phyloP scores from a whole-genome alignment of 108 stramenopile species.

The Cyclotella distinguenda region DNA sequence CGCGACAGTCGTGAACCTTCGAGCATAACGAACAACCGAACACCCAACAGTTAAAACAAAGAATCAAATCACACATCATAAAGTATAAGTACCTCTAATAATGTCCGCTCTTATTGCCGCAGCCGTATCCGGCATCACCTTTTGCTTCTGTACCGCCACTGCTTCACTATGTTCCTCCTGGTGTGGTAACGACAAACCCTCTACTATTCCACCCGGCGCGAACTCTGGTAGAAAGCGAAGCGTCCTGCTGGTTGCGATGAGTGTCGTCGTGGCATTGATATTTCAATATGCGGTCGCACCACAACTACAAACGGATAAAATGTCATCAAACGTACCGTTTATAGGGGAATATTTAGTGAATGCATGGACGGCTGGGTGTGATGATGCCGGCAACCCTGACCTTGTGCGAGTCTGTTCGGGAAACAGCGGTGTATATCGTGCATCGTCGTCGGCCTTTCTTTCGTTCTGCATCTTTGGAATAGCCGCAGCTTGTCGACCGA shows the following conservation, averaged over 20 bases:
- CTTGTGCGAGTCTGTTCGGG: conserved; percentile 67
- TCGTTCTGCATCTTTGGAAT: conserved; percentile 74
- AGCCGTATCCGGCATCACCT: conserved; percentile 46
- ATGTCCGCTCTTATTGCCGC: conserved; percentile 21
- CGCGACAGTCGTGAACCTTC: too few species aligned
- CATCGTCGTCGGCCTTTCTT: conserved; percentile 51
- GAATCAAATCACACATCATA: too few species aligned
- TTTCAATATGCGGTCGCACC: conserved; percentile 82
- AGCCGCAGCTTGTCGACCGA: conserved; percentile 59
- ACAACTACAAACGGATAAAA: conserved; percentile 31
- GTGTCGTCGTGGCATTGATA: conserved; percentile 58
- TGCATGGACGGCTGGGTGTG: conserved; percentile 70
- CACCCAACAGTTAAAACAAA: too few species aligned
- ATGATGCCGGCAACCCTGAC: conserved; percentile 21
- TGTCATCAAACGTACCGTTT: conserved; percentile 17
- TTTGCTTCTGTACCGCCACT: conserved; percentile 80
- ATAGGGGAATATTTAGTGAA: conserved; percentile 49
- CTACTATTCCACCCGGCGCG: conserved; percentile 61
- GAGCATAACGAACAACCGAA: too few species aligned
- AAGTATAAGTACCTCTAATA: too few species aligned
- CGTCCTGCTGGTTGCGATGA: conserved; percentile 61
- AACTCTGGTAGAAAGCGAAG: conserved; percentile 81
- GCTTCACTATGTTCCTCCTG: conserved; percentile 65
- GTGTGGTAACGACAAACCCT: conserved; percentile 87
- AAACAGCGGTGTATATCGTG: conserved; percentile 77